Evolutionary conservation across 2,329 filamentous ascomycete genomes (phyloP), one percentile per base, ranked within the genome.

Genomic region (Stromatinia cepivora): DNA sequence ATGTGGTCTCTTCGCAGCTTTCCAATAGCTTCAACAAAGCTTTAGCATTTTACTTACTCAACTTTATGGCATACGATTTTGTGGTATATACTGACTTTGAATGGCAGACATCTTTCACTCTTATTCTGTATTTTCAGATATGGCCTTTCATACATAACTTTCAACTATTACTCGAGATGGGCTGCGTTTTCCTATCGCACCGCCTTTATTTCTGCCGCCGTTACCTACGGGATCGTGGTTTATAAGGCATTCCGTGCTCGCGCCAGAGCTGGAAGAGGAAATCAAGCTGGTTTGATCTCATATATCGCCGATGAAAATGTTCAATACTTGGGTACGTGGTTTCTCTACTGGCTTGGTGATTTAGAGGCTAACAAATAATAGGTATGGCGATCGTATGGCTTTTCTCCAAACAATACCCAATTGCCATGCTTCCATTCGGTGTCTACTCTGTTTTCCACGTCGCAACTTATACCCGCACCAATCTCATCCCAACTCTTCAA

Each of bases 371-470:
- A 77, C 67, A 46, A n/a, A 11, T 20, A 13, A 46, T 42, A 97
- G 94, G 88, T 76, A 94, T 98, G 92, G 93, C 94, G 69, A 86
- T 98, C 72, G 88, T 98, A 77, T 99, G 95, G 95, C 92, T 99
- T 76, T 90, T 94, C 81, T 89, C 90, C 71, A 91, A 92, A 76
- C 94, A 97, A 83, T 91, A 96, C 77, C 90, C 93, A 50, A 86
- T 97, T 76, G 95, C 95, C 69, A 87, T 99, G 77, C 88, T 97
- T 69, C 95, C 95, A 39, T 99, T 97, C 84, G 90, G 89, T 76
- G 92, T 99, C 81, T 99, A 98, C 87, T 98, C 94, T 70, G 82
- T 98, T 81, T 99, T 99, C 89, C 95, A 99, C 83, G 93, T 98
- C 75, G 92, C 94, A 72, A 98, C 95, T 74, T 99, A 99, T 83